Conservation (phyloP, 2,329 filamentous ascomycete species). For the Claviceps humidiphila region DNA sequence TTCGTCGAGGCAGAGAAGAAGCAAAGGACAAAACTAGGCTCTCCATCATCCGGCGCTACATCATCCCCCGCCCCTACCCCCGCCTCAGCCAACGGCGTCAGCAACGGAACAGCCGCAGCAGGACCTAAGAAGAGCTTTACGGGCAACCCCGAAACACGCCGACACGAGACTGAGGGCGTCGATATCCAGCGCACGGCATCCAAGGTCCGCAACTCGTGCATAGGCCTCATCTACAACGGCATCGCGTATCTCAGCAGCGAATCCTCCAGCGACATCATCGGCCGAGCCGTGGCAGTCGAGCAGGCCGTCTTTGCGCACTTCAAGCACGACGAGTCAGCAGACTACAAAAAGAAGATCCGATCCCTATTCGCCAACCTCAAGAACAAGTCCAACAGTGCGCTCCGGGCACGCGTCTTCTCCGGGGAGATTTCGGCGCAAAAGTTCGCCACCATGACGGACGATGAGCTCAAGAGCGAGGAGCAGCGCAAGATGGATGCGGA, state of each 20-base stretch:
- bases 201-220: conserved; percentile 64
- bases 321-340: conserved; percentile 50
- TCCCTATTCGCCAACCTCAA: conserved; percentile 93
- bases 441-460: conserved; percentile 78
- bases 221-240: conserved; percentile 89
- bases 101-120: conserved; percentile 6
- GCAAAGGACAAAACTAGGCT: conserved; percentile 28
- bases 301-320: conserved; percentile 57
- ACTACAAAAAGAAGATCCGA: conserved; percentile 80
- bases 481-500: conserved; percentile 62
- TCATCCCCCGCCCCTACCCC: conserved; percentile 34
- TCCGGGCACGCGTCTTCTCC: conserved; percentile 62
- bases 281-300: conserved; percentile 72
- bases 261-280: conserved; percentile 57
- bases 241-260: conserved; percentile 59
- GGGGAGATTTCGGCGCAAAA: conserved; percentile 57
- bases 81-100: conserved; percentile 26
- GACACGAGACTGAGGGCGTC: conserved; percentile 68
- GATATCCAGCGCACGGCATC: conserved; percentile 65
- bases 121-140: conserved; percentile 34
- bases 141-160: conserved; percentile 65
- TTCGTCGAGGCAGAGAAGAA: conserved; percentile 55
- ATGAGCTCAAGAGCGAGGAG: conserved; percentile 82
- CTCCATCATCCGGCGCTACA: conserved; percentile 31
- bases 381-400: conserved; percentile 69